Evolutionary conservation across 164 flowering plant species (phyloP).

Genomic region (Protea cynaroides): DNA sequence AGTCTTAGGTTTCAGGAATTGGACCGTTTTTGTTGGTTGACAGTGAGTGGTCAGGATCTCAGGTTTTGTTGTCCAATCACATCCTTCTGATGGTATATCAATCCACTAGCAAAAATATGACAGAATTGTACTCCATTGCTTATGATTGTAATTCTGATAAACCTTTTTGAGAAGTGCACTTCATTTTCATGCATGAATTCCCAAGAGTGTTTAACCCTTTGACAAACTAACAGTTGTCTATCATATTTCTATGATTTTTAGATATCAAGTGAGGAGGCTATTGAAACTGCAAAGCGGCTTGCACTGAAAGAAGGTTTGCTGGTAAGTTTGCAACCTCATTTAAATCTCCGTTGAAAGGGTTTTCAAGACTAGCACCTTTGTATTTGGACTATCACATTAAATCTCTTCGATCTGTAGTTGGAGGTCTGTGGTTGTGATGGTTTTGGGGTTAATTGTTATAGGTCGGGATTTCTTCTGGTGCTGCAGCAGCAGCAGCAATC

Average conservation of each 20-base stretch:
- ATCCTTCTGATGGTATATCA: no score
- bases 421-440: background rate
- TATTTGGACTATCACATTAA: background rate
- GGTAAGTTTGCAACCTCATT: slow-evolving; percentile 19
- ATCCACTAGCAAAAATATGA: no score
- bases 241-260: slow-evolving; percentile 6
- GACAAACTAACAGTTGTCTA: background rate
- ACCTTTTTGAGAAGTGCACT: no score
- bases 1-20: no score
- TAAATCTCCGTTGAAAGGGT: no score
- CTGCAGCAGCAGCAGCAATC: slow-evolving; percentile 65
- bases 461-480: slow-evolving; percentile 72
- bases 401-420: background rate
- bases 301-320: slow-evolving; percentile 36
- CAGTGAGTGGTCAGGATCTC: no score
- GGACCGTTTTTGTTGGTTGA: no score
- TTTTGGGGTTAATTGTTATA: slow-evolving; percentile 4
- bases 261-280: slow-evolving; percentile 42
- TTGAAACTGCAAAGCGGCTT: slow-evolving; percentile 38
- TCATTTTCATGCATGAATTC: no score
- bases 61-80: no score
- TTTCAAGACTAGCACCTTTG: background rate
- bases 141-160: no score
- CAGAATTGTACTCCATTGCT: no score
- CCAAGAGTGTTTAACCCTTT: no score